A percentile compares a stretch with the other conserved stretches of the same genome.
These are phyloP conservation scores for Rhynchosporium graminicola DNA, from an alignment of 2,329 filamentous ascomycete species.

Conservation along the genomic window DNA sequence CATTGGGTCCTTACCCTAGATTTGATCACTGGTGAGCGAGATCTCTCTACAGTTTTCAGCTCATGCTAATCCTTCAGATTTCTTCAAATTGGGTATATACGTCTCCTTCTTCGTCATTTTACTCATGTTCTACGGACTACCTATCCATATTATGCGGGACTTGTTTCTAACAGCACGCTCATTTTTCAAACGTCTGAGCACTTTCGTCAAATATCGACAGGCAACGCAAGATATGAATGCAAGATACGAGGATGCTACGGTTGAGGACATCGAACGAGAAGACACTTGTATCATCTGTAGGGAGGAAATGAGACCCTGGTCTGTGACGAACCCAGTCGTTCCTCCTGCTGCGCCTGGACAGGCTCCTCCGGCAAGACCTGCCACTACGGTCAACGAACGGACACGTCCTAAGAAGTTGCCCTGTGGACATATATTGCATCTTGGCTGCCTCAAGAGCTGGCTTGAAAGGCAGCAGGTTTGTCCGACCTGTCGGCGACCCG, in stretches of 20 bases:
- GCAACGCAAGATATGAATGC: constrained; percentile 93
- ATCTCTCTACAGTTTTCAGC: background rate
- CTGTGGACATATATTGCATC: constrained; percentile 92
- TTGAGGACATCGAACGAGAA: constrained; percentile 80
- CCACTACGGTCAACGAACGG: constrained; percentile 68
- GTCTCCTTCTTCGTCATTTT: constrained; percentile 91
- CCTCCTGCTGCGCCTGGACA: constrained; percentile 42
- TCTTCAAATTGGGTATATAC: constrained; percentile 88
- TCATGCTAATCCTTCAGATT: constrained; percentile 57
- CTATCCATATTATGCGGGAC: constrained; percentile 95
- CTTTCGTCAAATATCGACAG: constrained; percentile 85
- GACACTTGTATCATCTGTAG: constrained; percentile 97
- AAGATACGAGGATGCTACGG: constrained; percentile 84
- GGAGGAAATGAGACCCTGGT: constrained; percentile 89
- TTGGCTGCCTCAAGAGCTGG: constrained; percentile 95
- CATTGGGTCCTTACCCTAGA: constrained; percentile 90
- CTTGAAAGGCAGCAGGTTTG: constrained; percentile 96
- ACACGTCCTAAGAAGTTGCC: constrained; percentile 92
- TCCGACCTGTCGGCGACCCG: constrained; percentile 86
- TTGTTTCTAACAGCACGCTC: constrained; percentile 92
- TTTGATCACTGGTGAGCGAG: constrained; percentile 68
- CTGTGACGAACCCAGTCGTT: constrained; percentile 48
- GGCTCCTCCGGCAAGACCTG: constrained; percentile 41
- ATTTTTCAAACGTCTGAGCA: constrained; percentile 85
- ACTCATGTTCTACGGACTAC: constrained; percentile 89